Evolutionary conservation across 768 basidiomycete species (phyloP), one percentile per base, ranked within the genome.

Genomic region (Leccinum truebloodii): DNA sequence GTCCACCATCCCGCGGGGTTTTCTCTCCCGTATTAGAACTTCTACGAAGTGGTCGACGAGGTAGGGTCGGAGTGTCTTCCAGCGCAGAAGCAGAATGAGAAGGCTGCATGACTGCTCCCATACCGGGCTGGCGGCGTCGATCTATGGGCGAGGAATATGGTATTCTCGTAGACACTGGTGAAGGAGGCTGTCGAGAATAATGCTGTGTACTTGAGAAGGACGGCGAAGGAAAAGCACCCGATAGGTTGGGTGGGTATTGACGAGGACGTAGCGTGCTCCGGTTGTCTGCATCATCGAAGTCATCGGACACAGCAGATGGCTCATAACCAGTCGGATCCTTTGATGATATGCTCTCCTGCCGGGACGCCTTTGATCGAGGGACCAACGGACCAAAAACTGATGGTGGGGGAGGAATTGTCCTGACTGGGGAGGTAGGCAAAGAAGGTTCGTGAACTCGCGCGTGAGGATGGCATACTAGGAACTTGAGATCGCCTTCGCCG

Each of bases 401-500:
- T 5, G 88, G 84, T 0, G 73, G 73, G 1, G 84, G 83, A 9
- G 81, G 80, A 4, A 83, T 78, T 18, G 81, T 77, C 71, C 76
- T 79, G 55, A 78, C 75, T 12, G 79, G 79, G 20, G 76, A 71
- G 39, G 73, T 70, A 26, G 77, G 67, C 61, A 78, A 69, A 51
- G 76, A 67, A 60, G 75, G 73, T 63, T 85, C 89, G 63, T 84
- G 87, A 55, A 86, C 88, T 49, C 77, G 74, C 22, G 81, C 87
- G 64, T 81, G 84, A 57, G 81, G 80, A 69, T 86, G 85, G 46
- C 87, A 86, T 28, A 95, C 86, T 59, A 95, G 80, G 62, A 97
- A 88, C 73, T 95, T 95, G 69, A 96, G 85, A 22, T 85, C 83
- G 16, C 92, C 93, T 69, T 81, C 88, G 28, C 83, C 77, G 73